Conservation (phyloP, 495 filamentous ascomycete species). For the Staphylotrichum tortipilum region DNA sequence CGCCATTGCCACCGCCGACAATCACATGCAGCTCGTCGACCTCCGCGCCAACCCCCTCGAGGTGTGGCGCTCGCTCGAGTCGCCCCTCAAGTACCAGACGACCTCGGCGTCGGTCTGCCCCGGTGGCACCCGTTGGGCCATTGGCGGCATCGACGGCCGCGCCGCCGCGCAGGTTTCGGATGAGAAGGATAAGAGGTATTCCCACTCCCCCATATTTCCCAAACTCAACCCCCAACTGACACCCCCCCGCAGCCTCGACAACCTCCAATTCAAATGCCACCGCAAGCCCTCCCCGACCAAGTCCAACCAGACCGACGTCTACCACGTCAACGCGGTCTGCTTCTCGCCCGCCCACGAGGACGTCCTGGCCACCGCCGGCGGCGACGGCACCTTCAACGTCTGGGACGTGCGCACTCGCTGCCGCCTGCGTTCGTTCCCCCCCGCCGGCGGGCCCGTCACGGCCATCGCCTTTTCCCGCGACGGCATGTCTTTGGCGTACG, state of each 20-base stretch:
- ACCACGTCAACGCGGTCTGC: slow-evolving; percentile 77
- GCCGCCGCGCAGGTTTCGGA: slow-evolving; percentile 85
- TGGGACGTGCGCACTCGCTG: slow-evolving; percentile 88
- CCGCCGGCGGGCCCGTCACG: slow-evolving; percentile 67
- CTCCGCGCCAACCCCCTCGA: slow-evolving; percentile 59
- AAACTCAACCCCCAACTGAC: neutral
- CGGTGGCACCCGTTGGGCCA: slow-evolving; percentile 74
- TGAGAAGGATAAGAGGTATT: slow-evolving; percentile 67
- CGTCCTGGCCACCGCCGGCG: slow-evolving; percentile 84
- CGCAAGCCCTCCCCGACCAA: slow-evolving; percentile 57
- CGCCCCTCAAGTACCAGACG: slow-evolving; percentile 83
- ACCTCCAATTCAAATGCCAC: slow-evolving; percentile 93
- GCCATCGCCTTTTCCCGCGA: slow-evolving; percentile 67
- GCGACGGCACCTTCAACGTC: slow-evolving; percentile 83
- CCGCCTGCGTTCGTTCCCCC: slow-evolving; percentile 79
- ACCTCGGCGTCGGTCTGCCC: slow-evolving; percentile 75
- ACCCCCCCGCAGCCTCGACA: slow-evolving; percentile 22
- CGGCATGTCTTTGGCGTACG: slow-evolving; percentile 81
- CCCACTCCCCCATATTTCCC: neutral
- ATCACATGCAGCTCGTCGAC: slow-evolving; percentile 80
- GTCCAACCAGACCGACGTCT: slow-evolving; percentile 60
- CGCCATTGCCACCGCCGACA: slow-evolving; percentile 77
- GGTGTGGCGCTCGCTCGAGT: slow-evolving; percentile 76
- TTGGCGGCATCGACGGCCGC: slow-evolving; percentile 82
- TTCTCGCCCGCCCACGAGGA: slow-evolving; percentile 74